Evolutionary conservation across 257 asterid genomes (phyloP).

Genomic region (Scutellaria galericulata): DNA sequence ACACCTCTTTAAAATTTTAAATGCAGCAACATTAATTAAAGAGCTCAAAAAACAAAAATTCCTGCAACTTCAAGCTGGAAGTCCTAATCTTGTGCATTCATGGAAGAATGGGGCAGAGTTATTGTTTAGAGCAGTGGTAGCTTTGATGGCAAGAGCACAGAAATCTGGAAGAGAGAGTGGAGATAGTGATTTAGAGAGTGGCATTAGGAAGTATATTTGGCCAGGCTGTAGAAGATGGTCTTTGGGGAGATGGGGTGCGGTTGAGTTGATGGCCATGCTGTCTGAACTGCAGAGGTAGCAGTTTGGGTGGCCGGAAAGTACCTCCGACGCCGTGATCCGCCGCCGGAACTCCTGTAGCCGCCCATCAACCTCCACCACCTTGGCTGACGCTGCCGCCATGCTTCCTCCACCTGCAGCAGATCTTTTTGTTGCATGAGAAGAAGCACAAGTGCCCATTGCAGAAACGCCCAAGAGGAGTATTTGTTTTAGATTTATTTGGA

Average conservation of each 20-base stretch:
- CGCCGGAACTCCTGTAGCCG: constrained; percentile 50
- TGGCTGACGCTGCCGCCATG: constrained; percentile 47
- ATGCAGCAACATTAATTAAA: background rate
- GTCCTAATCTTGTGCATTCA: background rate
- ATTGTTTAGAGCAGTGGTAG: constrained; percentile 37
- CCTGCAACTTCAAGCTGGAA: constrained; percentile 27
- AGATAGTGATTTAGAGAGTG: constrained; percentile 43
- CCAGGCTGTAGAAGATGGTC: constrained; percentile 43
- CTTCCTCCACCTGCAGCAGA: constrained; percentile 44
- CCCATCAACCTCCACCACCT: constrained; percentile 54
- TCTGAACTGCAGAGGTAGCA: constrained; percentile 63
- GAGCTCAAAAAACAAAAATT: background rate
- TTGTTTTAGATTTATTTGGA: too few species aligned
- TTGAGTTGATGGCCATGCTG: constrained; percentile 43
- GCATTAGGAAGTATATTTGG: constrained; percentile 49
- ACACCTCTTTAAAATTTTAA: background rate
- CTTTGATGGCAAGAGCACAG: constrained; percentile 53
- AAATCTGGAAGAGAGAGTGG: constrained; percentile 48
- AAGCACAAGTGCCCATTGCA: constrained; percentile 37
- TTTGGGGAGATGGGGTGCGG: constrained; percentile 43
- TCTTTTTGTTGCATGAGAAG: constrained; percentile 15
- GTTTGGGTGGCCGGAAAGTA: constrained; percentile 45
- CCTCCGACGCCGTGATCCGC: constrained; percentile 45
- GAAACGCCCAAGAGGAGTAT: background rate
- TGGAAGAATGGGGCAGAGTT: constrained; percentile 2